A percentile compares a stretch with the other conserved stretches of the same genome.
phyloP scores from a whole-genome alignment of 2,329 filamentous ascomycete species.

The Byssoonygena ceratinophila region DNA sequence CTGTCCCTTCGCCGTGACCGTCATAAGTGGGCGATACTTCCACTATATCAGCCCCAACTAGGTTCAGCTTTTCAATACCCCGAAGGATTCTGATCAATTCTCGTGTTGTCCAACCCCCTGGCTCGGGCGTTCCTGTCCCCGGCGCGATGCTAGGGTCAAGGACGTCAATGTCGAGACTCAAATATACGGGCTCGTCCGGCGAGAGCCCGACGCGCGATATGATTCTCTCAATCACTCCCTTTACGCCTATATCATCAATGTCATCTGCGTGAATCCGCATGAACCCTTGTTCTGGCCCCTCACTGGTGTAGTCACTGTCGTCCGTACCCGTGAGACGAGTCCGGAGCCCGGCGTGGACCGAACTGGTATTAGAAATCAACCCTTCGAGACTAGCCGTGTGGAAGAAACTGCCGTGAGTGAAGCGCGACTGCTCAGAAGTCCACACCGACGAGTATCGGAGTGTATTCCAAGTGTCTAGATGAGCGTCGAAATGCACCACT shows the following conservation, averaged over 20 bases:
- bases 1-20: slow-evolving; percentile 66
- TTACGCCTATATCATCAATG: slow-evolving; percentile 68
- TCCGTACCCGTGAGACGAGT: slow-evolving; percentile 60
- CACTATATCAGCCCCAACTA: slow-evolving; percentile 83
- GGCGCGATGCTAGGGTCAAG: slow-evolving; percentile 61
- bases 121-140: slow-evolving; percentile 78
- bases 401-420: slow-evolving; percentile 88
- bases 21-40: slow-evolving; percentile 83
- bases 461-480: slow-evolving; percentile 80
- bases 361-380: slow-evolving; percentile 61
- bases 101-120: slow-evolving; percentile 80
- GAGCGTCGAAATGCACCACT: slow-evolving; percentile 66
- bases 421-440: slow-evolving; percentile 58
- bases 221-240: slow-evolving; percentile 60
- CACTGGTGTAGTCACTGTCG: slow-evolving; percentile 57
- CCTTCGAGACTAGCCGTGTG: slow-evolving; percentile 77
- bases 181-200: slow-evolving; percentile 65
- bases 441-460: slow-evolving; percentile 66
- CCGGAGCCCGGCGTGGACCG: slow-evolving; percentile 72
- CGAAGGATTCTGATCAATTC: slow-evolving; percentile 76
- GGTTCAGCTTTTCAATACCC: slow-evolving; percentile 67
- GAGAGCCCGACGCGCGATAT: slow-evolving; percentile 54
- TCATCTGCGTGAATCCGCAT: slow-evolving; percentile 71
- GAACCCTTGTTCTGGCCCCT: slow-evolving; percentile 66
- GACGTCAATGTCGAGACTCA: slow-evolving; percentile 72